Conservation (phyloP, 1,284 basidiomycete genomes). For the Apiotrichum mycotoxinovorans region DNA sequence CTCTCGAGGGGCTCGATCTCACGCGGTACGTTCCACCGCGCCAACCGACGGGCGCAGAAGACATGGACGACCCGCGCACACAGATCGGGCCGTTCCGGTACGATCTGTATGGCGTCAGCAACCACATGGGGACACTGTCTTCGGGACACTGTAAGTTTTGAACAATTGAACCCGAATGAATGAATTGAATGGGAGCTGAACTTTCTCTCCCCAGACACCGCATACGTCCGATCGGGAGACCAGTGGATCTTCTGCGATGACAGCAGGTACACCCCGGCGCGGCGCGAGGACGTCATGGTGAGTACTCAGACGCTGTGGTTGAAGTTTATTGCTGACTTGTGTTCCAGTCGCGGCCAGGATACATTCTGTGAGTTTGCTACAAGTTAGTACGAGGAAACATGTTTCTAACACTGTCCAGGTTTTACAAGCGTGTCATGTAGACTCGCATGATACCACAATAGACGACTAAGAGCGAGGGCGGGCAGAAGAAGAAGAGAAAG, state of each 20-base stretch:
- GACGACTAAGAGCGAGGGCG: background rate
- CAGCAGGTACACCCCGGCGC: constrained; percentile 66
- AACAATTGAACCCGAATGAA: too few relatives aligned
- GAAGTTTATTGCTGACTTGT: background rate
- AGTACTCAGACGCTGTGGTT: constrained; percentile 43
- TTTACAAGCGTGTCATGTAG: constrained; percentile 42
- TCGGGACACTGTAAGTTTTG: constrained; percentile 88
- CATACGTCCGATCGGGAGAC: constrained; percentile 68
- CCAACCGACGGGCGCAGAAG: constrained; percentile 58
- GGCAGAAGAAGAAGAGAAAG: background rate
- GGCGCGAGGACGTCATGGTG: constrained; percentile 78
- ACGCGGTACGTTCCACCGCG: constrained; percentile 86
- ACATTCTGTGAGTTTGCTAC: constrained; percentile 64
- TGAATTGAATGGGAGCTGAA: background rate
- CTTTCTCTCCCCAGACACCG: constrained; percentile 62
- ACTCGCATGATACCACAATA: background rate
- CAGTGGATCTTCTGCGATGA: constrained; percentile 88
- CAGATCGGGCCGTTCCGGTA: constrained; percentile 82
- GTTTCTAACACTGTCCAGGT: constrained; percentile 22
- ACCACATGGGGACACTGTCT: constrained; percentile 85
- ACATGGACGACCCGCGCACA: constrained; percentile 65
- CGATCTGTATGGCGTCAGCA: constrained; percentile 84
- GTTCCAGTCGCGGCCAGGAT: constrained; percentile 72
- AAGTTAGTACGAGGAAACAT: background rate
- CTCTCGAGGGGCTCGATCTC: constrained; percentile 75